These are phyloP conservation scores for Bondarzewia mesenterica DNA, from an alignment of 1,284 basidiomycete genomes.

Conservation along the genomic window DNA sequence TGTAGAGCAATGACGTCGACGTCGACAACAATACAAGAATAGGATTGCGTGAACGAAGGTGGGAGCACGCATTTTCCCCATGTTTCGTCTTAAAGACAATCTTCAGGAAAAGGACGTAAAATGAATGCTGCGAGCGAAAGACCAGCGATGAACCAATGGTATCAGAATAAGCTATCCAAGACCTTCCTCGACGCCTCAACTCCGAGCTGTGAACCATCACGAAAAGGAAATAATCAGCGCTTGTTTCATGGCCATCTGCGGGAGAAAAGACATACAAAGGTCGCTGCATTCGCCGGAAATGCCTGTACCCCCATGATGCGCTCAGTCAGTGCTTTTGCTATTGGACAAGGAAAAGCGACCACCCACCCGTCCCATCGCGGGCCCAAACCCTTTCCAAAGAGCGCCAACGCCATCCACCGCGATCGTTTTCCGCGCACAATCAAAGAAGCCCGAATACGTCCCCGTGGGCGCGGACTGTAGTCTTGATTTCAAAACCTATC, in stretches of 20 bases:
- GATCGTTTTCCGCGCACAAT: slow-evolving; percentile 90
- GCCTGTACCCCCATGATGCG: slow-evolving; percentile 48
- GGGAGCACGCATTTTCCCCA: too few relatives aligned
- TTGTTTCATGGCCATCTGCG: too few relatives aligned
- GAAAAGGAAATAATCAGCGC: not conserved
- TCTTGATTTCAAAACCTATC: slow-evolving; percentile 89
- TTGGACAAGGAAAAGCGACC: too few relatives aligned
- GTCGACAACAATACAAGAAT: too few relatives aligned
- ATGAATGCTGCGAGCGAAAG: not conserved
- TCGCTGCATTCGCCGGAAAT: slow-evolving; percentile 93
- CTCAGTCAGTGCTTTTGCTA: slow-evolving; percentile 7
- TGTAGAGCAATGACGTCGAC: too few relatives aligned
- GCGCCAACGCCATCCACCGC: slow-evolving; percentile 86
- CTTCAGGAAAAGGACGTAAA: too few relatives aligned
- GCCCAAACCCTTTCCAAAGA: slow-evolving; percentile 96
- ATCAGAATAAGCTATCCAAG: slow-evolving; percentile 57
- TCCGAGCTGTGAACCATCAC: slow-evolving; percentile 48
- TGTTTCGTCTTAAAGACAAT: too few relatives aligned
- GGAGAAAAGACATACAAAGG: slow-evolving; percentile 71
- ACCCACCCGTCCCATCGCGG: slow-evolving; percentile 88
- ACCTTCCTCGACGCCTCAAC: slow-evolving; percentile 74
- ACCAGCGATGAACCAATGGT: not conserved
- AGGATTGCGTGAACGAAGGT: too few relatives aligned
- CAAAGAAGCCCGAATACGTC: slow-evolving; percentile 90
- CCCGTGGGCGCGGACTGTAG: slow-evolving; percentile 96